Base-by-base conservation (phyloP, 169 alveolate species). In the Plasmodium gallinaceum region DNA sequence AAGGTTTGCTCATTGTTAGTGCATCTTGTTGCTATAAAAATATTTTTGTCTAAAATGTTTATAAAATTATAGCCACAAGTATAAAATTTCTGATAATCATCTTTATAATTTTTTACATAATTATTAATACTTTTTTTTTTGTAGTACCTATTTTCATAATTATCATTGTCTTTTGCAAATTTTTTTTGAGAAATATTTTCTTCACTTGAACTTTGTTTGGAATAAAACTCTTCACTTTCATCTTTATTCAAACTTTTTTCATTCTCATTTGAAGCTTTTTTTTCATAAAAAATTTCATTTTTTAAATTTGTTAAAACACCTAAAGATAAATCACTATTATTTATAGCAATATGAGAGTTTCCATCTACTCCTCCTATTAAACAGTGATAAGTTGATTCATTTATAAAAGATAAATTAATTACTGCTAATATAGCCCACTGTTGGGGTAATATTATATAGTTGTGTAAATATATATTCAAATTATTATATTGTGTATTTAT, bases 281-380 rank as follows among this genome's bases (percentile, higher is more conserved):
- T 32, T 61, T 22, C 74, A 65, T 65, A 65, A 10, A 65, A 32
- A 37, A n/a, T n/a, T 10, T 24, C 57, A 37, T 26, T 37, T 51
- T 26, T 16, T 16, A 61, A 26, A 61, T 65, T 52, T 54, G 58
- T 57, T 39, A 80, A 68, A 68, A 80, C 90, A 9, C 90, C 90
- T 80, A 80, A 26, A 9, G 85, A 22, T 46, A 80, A 66, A 52
- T 54, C 64, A 9, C 45, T 51, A 7, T 71, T 71, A 66, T 80
- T 46, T 24, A 80, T 68, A 46, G 54, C 78, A 39, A 80, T 46
- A 32, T 80, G 90, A 14, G 85, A 65, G 20, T 32, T 66, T 16
- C 90, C 90, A 80, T 80, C 48, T 68, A 14, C 18, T 7, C 90
- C 90, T 10, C 90, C 90, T 24, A 80, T 70, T 51, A 80, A 80